Evolutionary conservation across 192 early-diverging fungal species (phyloP), one percentile per base, ranked within the genome.

Genomic region (Tieghemiomyces parasiticus): DNA sequence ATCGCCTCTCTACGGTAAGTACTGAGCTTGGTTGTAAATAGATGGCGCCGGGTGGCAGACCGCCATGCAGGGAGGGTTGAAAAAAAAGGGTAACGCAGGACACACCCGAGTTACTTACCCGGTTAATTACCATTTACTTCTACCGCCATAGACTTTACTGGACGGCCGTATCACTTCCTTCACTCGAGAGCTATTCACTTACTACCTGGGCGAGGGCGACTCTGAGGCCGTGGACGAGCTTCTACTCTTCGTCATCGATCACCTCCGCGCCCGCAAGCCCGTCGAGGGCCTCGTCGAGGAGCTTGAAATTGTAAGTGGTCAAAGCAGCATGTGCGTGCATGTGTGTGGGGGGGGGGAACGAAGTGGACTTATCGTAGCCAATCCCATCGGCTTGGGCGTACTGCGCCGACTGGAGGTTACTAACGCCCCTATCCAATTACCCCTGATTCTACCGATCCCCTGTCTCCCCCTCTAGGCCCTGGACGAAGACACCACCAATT

Each of bases 401-500:
- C 4, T 58, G 22, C 9, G 55, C 32, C 55, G 33, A 60, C 24
- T 33, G 26, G 31, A 6, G 31, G 12, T 58, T 30, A 3, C n/a
- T 1, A 26, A 59, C 34, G 0, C 4, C 0, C 6, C 31, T 29
- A 30, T 20, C 24, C 22, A 24, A 61, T 28, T 20, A 24, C 58
- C 46, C 6, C 20, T 51, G 46, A 42, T 46, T 33, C 33, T 58
- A 30, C 33, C 46, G 4, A 61, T 59, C 29, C 35, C 13, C 14
- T 61, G 13, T 60, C 22, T 54, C 30, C 16, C 42, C 4, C 1
- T 16, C 1, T 71, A 90, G 85, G 81, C 86, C 0, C 73, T 97
- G 56, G 92, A 89, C 59, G 90, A 92, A 20, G 93, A 93, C 51
- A 85, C 93, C 3, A 78, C 80, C 22, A 73, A 79, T 32, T 88